A percentile compares a stretch with the other conserved stretches of the same genome.
Evolutionary conservation across 2,329 filamentous ascomycete genomes (phyloP).

Genomic region (Myriosclerotinia curreyana): DNA sequence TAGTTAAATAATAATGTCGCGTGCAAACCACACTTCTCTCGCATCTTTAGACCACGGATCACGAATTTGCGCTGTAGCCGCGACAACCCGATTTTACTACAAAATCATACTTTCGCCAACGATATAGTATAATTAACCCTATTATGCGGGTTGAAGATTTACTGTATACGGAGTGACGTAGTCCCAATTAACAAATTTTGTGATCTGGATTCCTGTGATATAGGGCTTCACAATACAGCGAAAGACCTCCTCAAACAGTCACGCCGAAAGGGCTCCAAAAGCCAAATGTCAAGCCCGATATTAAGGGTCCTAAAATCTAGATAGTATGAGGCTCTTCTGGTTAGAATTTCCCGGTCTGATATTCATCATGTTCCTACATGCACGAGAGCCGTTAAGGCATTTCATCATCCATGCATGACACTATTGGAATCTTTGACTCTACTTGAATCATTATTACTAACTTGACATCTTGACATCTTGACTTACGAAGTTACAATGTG

Average conservation of each 20-base stretch:
- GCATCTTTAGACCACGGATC: not conserved
- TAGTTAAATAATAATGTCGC: too few species aligned
- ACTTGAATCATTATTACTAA: not conserved
- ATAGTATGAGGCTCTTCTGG: conserved; percentile 20
- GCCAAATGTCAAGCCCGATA: not conserved
- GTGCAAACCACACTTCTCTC: too few species aligned
- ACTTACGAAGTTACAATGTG: not conserved
- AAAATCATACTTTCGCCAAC: not conserved
- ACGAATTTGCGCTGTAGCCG: conserved; percentile 10
- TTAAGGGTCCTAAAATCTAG: conserved; percentile 21
- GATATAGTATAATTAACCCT: not conserved
- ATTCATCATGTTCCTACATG: conserved; percentile 8
- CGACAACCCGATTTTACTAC: conserved; percentile 3
- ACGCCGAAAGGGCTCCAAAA: not conserved
- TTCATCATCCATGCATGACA: conserved; percentile 7
- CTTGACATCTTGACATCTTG: not conserved
- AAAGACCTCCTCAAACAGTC: not conserved
- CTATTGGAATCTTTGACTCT: not conserved
- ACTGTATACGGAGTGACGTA: not conserved
- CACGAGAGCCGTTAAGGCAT: conserved; percentile 9
- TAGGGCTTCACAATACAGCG: not conserved
- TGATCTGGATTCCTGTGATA: not conserved
- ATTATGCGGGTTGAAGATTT: not conserved
- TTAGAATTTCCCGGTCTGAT: conserved; percentile 11
- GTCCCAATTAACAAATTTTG: not conserved